phyloP scores from a whole-genome alignment of 2,329 filamentous ascomycete species.

The Penicillium sp. region DNA sequence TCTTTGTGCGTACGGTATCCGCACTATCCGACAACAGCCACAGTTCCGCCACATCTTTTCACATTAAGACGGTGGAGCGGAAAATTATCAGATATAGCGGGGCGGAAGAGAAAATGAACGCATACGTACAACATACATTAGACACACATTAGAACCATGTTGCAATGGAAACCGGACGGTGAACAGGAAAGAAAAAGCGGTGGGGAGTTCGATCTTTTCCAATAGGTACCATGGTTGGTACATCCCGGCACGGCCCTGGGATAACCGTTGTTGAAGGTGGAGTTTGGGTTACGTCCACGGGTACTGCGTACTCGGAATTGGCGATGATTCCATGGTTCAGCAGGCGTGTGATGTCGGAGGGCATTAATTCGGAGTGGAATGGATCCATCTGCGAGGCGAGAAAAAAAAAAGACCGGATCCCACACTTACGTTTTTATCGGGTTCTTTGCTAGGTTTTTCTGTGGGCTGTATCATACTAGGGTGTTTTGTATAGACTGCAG shows the following conservation, averaged over 20 bases:
- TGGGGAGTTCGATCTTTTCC: slow-evolving; percentile 1
- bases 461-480: slow-evolving; percentile 4
- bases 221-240: slow-evolving; percentile 20
- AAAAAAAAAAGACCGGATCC: slow-evolving; percentile 6
- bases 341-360: slow-evolving; percentile 6
- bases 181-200: slow-evolving; percentile 2
- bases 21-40: slow-evolving; percentile 19
- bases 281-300: slow-evolving; percentile 11
- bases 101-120: slow-evolving; percentile 9
- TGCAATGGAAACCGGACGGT: background rate
- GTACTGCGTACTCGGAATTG: background rate
- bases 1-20: slow-evolving; percentile 21
- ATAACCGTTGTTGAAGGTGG: slow-evolving; percentile 25
- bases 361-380: slow-evolving; percentile 6
- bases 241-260: slow-evolving; percentile 21
- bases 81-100: slow-evolving; percentile 17
- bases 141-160: background rate
- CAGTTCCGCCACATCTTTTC: slow-evolving; percentile 10
- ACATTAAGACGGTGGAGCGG: slow-evolving; percentile 17
- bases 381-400: slow-evolving; percentile 5
- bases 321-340: slow-evolving; percentile 20
- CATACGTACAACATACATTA: background rate
- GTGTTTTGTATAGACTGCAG: slow-evolving; percentile 9
- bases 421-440: slow-evolving; percentile 1
- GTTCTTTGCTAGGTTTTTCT: background rate